Conservation (phyloP, 1,284 basidiomycete species). For the Laetiporus sulphureus region DNA sequence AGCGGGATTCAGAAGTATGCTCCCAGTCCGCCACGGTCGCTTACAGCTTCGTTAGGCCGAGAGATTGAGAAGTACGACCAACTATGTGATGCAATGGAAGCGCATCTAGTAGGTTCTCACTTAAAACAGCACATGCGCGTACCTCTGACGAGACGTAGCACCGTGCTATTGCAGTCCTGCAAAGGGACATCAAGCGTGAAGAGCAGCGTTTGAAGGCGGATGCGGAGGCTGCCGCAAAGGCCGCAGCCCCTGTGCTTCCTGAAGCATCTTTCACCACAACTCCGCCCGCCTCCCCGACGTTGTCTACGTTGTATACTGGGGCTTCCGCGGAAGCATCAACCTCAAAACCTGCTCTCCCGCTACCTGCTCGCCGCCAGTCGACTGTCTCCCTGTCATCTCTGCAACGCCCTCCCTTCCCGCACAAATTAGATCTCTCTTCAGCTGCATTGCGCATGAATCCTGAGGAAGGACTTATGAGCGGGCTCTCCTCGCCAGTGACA, state of each 20-base stretch:
- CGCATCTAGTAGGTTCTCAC: constrained; percentile 46
- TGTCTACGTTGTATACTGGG: constrained; percentile 12
- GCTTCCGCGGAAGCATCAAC: constrained; percentile 8
- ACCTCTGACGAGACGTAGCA: constrained; percentile 32
- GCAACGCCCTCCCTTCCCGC: constrained; percentile 59
- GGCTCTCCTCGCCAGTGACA: constrained; percentile 68
- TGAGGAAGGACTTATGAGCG: constrained; percentile 52
- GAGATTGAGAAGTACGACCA: constrained; percentile 75
- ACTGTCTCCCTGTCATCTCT: constrained; percentile 72
- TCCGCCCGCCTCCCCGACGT: constrained; percentile 15
- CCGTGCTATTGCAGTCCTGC: constrained; percentile 61
- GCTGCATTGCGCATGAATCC: constrained; percentile 53
- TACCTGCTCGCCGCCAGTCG: constrained; percentile 48
- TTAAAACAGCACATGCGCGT: background rate
- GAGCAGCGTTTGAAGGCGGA: constrained; percentile 45
- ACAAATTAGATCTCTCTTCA: constrained; percentile 68
- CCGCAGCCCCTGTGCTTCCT: constrained; percentile 17
- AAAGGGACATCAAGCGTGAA: constrained; percentile 58
- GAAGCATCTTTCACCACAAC: constrained; percentile 11
- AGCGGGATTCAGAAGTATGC: constrained; percentile 54
- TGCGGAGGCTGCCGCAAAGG: constrained; percentile 18
- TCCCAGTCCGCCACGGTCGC: constrained; percentile 54
- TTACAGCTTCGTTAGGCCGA: constrained; percentile 56
- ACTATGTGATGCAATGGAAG: constrained; percentile 67
- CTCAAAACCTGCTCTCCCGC: constrained; percentile 7